Evolutionary conservation across 768 basidiomycete species (phyloP).

Genomic region (Psilocybe tampanensis): DNA sequence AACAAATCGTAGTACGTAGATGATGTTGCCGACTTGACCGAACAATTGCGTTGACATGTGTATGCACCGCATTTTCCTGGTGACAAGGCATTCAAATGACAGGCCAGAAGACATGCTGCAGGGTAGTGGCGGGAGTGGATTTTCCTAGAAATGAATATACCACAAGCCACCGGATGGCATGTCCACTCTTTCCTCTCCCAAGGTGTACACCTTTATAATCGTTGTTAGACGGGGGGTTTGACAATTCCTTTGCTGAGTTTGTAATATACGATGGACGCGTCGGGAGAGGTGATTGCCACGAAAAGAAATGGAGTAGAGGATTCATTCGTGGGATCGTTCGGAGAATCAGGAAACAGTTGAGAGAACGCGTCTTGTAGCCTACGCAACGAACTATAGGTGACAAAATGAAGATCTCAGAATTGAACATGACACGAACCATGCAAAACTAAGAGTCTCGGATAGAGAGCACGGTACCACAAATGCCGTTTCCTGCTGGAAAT

Average conservation of each 20-base stretch:
- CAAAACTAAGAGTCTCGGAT: slow-evolving; percentile 64
- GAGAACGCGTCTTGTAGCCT: slow-evolving; percentile 65
- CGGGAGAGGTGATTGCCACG: slow-evolving; percentile 73
- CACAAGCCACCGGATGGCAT: too few species aligned
- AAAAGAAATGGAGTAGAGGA: slow-evolving; percentile 40
- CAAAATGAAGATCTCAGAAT: background rate
- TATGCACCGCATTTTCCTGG: background rate
- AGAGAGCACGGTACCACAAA: slow-evolving; percentile 71
- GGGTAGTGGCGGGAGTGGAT: too few species aligned
- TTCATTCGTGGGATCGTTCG: slow-evolving; percentile 29
- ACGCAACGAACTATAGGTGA: background rate
- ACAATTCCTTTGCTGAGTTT: slow-evolving; percentile 77
- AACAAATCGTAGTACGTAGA: too few species aligned
- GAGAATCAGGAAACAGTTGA: slow-evolving; percentile 33
- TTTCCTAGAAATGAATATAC: too few species aligned
- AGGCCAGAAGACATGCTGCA: background rate
- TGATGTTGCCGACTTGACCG: background rate
- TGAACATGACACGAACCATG: slow-evolving; percentile 42
- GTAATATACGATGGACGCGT: slow-evolving; percentile 86
- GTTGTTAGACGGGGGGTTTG: slow-evolving; percentile 61
- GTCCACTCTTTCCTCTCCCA: too few species aligned
- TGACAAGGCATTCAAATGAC: background rate
- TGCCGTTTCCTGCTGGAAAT: slow-evolving; percentile 43
- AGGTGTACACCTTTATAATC: background rate
- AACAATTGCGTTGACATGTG: background rate